Conservation (phyloP, 2,329 filamentous ascomycete genomes). For the Zasmidium angulare region DNA sequence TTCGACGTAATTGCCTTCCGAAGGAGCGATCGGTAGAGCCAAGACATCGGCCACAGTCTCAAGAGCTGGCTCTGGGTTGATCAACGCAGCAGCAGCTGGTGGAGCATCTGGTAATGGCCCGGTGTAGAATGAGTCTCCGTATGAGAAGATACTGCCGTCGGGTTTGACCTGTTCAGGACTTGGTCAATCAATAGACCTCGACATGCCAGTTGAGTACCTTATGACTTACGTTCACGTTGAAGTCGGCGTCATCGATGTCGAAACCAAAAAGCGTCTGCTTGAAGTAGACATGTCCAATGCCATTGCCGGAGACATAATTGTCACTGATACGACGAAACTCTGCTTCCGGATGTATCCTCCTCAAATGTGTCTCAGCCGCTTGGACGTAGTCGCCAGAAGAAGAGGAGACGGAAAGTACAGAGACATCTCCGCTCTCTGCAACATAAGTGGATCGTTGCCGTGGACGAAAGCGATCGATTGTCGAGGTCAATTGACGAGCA, state of each 20-base stretch:
- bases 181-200: not conserved
- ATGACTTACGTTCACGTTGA: conserved; percentile 61
- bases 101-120: conserved; percentile 45
- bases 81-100: conserved; percentile 40
- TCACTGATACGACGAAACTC: conserved; percentile 55
- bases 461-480: conserved; percentile 15
- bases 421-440: conserved; percentile 9
- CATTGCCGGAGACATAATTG: conserved; percentile 56
- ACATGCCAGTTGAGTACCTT: not conserved
- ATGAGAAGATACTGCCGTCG: conserved; percentile 59
- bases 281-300: conserved; percentile 59
- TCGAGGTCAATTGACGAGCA: conserved; percentile 8
- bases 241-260: conserved; percentile 62
- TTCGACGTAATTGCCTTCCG: conserved; percentile 41
- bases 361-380: conserved; percentile 36
- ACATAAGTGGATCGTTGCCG: conserved; percentile 18
- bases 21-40: conserved; percentile 42
- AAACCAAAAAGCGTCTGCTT: conserved; percentile 59
- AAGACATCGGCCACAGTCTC: conserved; percentile 42
- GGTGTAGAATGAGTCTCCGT: conserved; percentile 53
- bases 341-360: conserved; percentile 36
- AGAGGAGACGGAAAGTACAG: not conserved
- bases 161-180: conserved; percentile 43
- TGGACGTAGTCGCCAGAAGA: conserved; percentile 28
- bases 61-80: conserved; percentile 47